Base-by-base conservation (phyloP, 139 green algal species). In the Picochlorum costavermella region DNA sequence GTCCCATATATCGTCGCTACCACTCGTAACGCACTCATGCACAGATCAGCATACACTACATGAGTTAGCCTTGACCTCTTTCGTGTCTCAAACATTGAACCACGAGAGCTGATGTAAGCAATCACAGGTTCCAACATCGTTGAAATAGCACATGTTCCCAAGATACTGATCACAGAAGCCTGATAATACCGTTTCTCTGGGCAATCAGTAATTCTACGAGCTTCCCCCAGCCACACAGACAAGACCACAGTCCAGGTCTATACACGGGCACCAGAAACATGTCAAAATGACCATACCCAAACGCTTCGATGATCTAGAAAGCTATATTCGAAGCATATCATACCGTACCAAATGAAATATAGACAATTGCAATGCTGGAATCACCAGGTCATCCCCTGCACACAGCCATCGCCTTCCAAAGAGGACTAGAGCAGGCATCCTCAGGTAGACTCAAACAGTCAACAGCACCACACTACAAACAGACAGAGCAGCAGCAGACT, bases 371-470 rank as follows among this genome's bases (percentile, higher is more conserved):
- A 65, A 23, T 1, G 65, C 65, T 6, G 73, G 62, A 5, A 83
- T 17, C 2, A 69, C 56, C 16, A 81, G 17, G 43, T 85, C 79
- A 43, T 85, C 79, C 4, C 53, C 56, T 17, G 73, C 70, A 1
- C 81, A 43, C 9, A 46, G 29, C 76, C 76, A 85, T 3, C 76
- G 66, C 8, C 79, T 61, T 17, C 62, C 64, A 56, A 83, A 79
- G 45, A 84, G 45, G 13, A 33, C 6, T 12, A 85, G 43, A 13
- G 75, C 76, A n/a, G 79, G 79, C 79, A 85, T 85, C 5, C 20
- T 59, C 25, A 20, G 46, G 46, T 6, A 55, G 46, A 25, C 17
- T 14, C 46, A 55, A 25, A 26, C n/a, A 20, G n/a, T 55, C n/a
- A 20, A 55, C 33, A 40, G 33, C 33, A 40, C 33, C 33, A 40